These are phyloP conservation scores for Wickerhamomyces bovis DNA, from an alignment of 805 yeast genomes.

Conservation along the genomic window DNA sequence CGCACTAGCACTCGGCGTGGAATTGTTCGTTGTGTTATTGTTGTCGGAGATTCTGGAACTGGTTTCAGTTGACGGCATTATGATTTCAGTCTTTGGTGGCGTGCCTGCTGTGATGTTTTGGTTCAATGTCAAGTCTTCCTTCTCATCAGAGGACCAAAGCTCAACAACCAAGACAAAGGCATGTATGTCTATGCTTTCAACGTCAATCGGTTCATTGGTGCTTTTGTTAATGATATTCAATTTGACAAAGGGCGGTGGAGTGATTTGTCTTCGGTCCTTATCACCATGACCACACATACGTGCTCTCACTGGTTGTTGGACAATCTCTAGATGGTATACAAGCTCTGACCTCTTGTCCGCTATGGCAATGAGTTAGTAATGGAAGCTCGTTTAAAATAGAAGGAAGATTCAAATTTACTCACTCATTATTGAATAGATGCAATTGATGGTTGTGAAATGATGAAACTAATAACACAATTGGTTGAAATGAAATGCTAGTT, in stretches of 20 bases:
- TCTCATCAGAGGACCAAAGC: slow-evolving; percentile 33
- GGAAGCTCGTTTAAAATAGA: neutral
- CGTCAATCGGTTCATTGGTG: slow-evolving; percentile 23
- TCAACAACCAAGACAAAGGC: slow-evolving; percentile 33
- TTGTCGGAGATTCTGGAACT: neutral
- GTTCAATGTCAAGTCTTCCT: slow-evolving; percentile 14
- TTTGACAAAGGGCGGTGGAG: slow-evolving; percentile 29
- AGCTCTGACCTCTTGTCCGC: neutral
- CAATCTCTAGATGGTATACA: slow-evolving; percentile 16
- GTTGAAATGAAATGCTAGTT: neutral
- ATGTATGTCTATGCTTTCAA: slow-evolving; percentile 27
- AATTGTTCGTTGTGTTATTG: no score
- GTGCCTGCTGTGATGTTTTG: slow-evolving; percentile 10
- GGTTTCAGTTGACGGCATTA: neutral
- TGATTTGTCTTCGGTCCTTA: slow-evolving; percentile 29
- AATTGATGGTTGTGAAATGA: neutral
- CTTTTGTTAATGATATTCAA: slow-evolving; percentile 15
- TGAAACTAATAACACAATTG: neutral
- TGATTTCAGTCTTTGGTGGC: neutral
- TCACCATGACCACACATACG: slow-evolving; percentile 44
- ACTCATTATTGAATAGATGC: neutral
- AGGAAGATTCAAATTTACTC: neutral
- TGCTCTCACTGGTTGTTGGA: slow-evolving; percentile 38
- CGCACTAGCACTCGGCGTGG: no score
- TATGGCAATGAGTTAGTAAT: neutral